Base-by-base conservation (phyloP, 306 rosid genomes). In the Erythrophleum fordii region DNA sequence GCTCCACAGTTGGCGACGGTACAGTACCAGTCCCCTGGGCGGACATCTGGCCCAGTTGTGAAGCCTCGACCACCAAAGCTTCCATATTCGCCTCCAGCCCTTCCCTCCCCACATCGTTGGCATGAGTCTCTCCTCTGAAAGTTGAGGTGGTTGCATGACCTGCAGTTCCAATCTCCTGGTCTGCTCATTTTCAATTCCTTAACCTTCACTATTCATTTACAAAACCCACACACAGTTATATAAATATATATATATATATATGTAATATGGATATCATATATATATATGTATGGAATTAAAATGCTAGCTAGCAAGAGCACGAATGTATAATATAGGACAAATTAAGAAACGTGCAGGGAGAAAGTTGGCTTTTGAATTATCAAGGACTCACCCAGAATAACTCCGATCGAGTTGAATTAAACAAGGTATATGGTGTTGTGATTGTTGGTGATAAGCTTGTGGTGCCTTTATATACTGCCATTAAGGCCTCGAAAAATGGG, bases 101-200 rank as follows among this genome's bases (percentile, higher is more conserved):
- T 91, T 41, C 87, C 84, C 44, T 92, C 97, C 8, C 90, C 91
- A 10, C 98, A 94, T 14, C 94, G 75, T 44, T 94, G 98, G 78
- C 98, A 94, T 2, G 95, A 89, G 18, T 94, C 98, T 84, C 98
- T 86, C 77, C 98, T 88, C 51, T 92, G 97, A 12, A 94, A 94
- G 84, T 94, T 94, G 35, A 94, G 86, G 82, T 94, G 92, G 90
- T 80, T 86, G 94, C 98, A 94, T 70, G 98, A 53, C 86, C 91
- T 90, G 84, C 98, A 94, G 85, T 90, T 94, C 98, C 98, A 94
- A 81, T 94, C 98, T 82, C 98, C 98, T 60, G 98, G 98, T 55
- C 98, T 81, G 84, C 76, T 94, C 98, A 94, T 86, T 78, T 77
- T 82, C 70, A 26, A 59, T 11, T 34, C 16, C 49, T 45, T 45